These are phyloP conservation scores for Yamadazyma trypodendri DNA, from an alignment of 1,139 yeast species.

Conservation along the genomic window DNA sequence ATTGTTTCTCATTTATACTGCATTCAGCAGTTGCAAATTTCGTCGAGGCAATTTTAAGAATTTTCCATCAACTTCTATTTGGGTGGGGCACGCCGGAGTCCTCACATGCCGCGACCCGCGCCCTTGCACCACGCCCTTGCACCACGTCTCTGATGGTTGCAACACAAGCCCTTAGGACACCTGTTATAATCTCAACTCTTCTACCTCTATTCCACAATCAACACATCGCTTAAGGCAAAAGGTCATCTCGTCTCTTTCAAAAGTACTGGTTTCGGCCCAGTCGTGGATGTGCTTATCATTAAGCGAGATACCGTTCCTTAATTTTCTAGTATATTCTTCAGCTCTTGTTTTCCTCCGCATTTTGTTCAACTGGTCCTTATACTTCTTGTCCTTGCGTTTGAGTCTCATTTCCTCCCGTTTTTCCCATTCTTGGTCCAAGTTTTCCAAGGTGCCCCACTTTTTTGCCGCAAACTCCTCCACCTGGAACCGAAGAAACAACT, in stretches of 20 bases:
- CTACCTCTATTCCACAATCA: slow-evolving; percentile 83
- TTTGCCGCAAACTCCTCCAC: slow-evolving; percentile 89
- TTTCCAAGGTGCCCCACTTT: slow-evolving; percentile 93
- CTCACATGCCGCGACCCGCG: not conserved
- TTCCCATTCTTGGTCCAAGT: slow-evolving; percentile 90
- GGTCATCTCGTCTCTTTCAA: slow-evolving; percentile 39
- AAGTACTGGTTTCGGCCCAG: slow-evolving; percentile 61
- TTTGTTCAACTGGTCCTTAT: slow-evolving; percentile 69
- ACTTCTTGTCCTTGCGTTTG: slow-evolving; percentile 74
- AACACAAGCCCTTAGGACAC: no score
- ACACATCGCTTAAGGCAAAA: slow-evolving; percentile 63
- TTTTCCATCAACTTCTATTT: slow-evolving; percentile 37
- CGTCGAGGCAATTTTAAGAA: slow-evolving; percentile 20
- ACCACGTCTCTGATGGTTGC: no score
- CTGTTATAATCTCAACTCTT: slow-evolving; percentile 46
- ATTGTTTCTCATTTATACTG: slow-evolving; percentile 8
- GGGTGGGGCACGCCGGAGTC: slow-evolving; percentile 7
- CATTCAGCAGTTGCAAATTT: slow-evolving; percentile 14
- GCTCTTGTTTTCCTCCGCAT: slow-evolving; percentile 93
- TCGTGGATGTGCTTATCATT: slow-evolving; percentile 68
- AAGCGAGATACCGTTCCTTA: slow-evolving; percentile 54
- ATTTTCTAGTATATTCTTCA: slow-evolving; percentile 75
- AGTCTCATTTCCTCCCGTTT: slow-evolving; percentile 71
- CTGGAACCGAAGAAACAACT: slow-evolving; percentile 81
- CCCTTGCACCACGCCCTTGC: no score